These are phyloP conservation scores for Scheffersomyces titani DNA, from an alignment of 1,139 yeast genomes.

Conservation along the genomic window DNA sequence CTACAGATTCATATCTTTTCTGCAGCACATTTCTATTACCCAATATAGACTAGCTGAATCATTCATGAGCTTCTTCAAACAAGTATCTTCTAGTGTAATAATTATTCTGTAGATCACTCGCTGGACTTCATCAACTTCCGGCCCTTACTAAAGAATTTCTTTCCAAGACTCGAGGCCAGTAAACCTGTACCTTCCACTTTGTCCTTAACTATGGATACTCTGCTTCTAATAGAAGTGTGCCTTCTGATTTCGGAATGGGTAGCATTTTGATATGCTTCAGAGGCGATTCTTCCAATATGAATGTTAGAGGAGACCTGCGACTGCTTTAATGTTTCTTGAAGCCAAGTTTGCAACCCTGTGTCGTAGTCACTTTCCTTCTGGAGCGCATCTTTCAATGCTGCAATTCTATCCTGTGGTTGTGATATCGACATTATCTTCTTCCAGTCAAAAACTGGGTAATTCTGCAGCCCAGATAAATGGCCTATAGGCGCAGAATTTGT, in stretches of 20 bases:
- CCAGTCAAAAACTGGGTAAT: conserved; percentile 46
- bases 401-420: conserved; percentile 45
- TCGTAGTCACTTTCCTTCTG: conserved; percentile 40
- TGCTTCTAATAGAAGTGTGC: conserved; percentile 43
- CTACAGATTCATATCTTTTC: too few relatives aligned
- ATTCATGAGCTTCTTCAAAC: background rate
- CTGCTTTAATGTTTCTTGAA: conserved; percentile 37
- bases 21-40: background rate
- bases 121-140: conserved; percentile 39
- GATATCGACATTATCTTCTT: conserved; percentile 44
- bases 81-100: background rate
- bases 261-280: conserved; percentile 50
- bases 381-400: conserved; percentile 42
- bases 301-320: conserved; percentile 36
- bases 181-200: conserved; percentile 45
- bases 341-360: conserved; percentile 52
- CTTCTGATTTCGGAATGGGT: conserved; percentile 46
- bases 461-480: conserved; percentile 3
- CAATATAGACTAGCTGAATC: background rate
- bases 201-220: conserved; percentile 45
- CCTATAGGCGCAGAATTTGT: conserved; percentile 3
- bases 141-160: conserved; percentile 42
- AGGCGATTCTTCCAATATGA: conserved; percentile 47
- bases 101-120: background rate
- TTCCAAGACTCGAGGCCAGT: conserved; percentile 45